Conservation (phyloP, 257 asterid species). For the Solanum lignicaule region DNA sequence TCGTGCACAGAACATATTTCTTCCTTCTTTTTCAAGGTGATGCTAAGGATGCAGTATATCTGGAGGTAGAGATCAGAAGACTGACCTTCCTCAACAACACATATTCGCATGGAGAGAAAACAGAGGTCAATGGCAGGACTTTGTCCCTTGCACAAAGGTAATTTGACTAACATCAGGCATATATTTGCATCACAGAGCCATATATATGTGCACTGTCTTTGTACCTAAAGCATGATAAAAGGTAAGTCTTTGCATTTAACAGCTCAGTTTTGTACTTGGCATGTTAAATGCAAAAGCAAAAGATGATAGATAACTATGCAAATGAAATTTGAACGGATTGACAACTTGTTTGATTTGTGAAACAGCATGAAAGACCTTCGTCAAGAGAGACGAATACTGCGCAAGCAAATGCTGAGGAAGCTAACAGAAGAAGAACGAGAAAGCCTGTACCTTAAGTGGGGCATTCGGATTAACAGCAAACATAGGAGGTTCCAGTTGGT, state of each 20-base stretch:
- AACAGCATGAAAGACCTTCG: slow-evolving; percentile 61
- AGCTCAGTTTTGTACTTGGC: background rate
- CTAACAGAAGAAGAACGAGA: slow-evolving; percentile 68
- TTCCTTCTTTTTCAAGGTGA: slow-evolving; percentile 83
- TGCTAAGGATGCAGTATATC: slow-evolving; percentile 71
- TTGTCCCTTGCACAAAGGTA: slow-evolving; percentile 64
- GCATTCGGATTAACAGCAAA: slow-evolving; percentile 52
- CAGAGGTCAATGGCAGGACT: slow-evolving; percentile 43
- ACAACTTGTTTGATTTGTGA: background rate
- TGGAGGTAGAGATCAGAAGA: slow-evolving; percentile 84
- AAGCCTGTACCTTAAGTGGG: slow-evolving; percentile 72
- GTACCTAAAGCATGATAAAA: background rate
- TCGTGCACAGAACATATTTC: slow-evolving; percentile 83
- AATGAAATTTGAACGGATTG: background rate
- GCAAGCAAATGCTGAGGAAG: slow-evolving; percentile 68
- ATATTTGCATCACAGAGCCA: background rate
- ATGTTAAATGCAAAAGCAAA: background rate
- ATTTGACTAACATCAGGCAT: background rate
- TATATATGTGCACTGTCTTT: background rate
- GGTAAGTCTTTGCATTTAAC: background rate
- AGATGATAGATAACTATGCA: background rate
- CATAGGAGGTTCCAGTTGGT: slow-evolving; percentile 67
- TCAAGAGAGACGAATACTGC: slow-evolving; percentile 60
- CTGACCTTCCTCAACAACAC: slow-evolving; percentile 55
- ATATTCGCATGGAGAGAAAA: slow-evolving; percentile 50